Percentiles rank a stretch among this genome's conserved stretches.
phyloP scores from a whole-genome alignment of 148 eudicot species.

The Rhododendron simsii region DNA sequence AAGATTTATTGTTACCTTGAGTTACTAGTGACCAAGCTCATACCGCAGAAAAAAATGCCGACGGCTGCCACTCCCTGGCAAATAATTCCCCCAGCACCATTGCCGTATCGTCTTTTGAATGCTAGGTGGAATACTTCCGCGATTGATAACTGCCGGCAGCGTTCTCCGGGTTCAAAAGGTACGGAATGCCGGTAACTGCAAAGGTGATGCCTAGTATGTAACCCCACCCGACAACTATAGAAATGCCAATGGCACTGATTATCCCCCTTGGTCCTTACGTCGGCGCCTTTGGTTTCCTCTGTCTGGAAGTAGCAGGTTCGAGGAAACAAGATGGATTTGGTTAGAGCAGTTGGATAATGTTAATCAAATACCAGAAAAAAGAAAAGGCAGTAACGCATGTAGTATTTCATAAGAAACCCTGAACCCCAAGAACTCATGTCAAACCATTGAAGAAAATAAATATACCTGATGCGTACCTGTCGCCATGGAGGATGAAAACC shows the following conservation, averaged over 20 bases:
- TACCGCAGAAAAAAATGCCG: slow-evolving; percentile 89
- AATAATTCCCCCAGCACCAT: slow-evolving; percentile 74
- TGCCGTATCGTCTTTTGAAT: slow-evolving; percentile 74
- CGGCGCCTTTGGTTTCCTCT: slow-evolving; percentile 93
- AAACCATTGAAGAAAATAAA: no score
- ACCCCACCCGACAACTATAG: slow-evolving; percentile 86
- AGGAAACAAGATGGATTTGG: slow-evolving; percentile 2
- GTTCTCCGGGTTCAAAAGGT: slow-evolving; percentile 58
- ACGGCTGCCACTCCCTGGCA: slow-evolving; percentile 80
- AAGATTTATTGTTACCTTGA: slow-evolving; percentile 58
- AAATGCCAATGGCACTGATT: slow-evolving; percentile 83
- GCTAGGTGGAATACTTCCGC: slow-evolving; percentile 79
- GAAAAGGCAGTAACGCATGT: background rate
- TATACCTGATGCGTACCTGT: no score
- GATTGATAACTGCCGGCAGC: slow-evolving; percentile 90
- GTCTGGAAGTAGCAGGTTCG: slow-evolving; percentile 41
- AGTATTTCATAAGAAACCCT: no score
- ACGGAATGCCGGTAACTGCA: slow-evolving; percentile 74
- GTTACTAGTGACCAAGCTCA: slow-evolving; percentile 93
- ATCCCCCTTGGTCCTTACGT: slow-evolving; percentile 93
- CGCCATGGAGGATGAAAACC: no score
- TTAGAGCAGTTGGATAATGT: slow-evolving; percentile 4
- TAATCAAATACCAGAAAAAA: background rate
- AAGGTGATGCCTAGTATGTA: slow-evolving; percentile 90
- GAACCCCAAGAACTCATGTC: no score